phyloP scores from a whole-genome alignment of 441 rosid genomes.

The Iberis amara region DNA sequence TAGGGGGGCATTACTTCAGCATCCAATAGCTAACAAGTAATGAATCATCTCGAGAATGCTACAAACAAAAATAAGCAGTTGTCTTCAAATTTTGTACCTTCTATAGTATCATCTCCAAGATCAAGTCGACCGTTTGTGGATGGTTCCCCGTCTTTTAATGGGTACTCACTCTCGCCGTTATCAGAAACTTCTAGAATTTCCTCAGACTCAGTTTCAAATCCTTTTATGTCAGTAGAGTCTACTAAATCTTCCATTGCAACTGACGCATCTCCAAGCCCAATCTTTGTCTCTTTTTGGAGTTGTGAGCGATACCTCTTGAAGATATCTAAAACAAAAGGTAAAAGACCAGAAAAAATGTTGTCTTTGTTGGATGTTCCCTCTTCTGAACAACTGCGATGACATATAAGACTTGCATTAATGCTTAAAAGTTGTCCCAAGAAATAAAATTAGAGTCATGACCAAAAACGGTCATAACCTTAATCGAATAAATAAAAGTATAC shows the following conservation, averaged over 20 bases:
- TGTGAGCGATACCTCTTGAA: slow-evolving; percentile 38
- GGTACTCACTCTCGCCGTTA: slow-evolving; percentile 33
- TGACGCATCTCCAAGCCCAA: slow-evolving; percentile 25
- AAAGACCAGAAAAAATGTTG: slow-evolving; percentile 60
- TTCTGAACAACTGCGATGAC: slow-evolving; percentile 38
- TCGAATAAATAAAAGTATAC: not conserved
- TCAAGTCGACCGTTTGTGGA: slow-evolving; percentile 24
- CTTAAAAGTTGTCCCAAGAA: slow-evolving; percentile 6
- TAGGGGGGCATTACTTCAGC: not conserved
- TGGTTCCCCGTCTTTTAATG: slow-evolving; percentile 18
- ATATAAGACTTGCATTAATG: slow-evolving; percentile 28
- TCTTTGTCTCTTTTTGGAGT: slow-evolving; percentile 30
- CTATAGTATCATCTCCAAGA: slow-evolving; percentile 37
- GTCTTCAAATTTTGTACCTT: slow-evolving; percentile 44
- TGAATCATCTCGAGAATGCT: not conserved
- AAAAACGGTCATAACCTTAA: slow-evolving; percentile 11
- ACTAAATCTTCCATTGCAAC: slow-evolving; percentile 27
- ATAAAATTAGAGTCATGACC: slow-evolving; percentile 1
- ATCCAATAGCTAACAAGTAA: slow-evolving; percentile 5
- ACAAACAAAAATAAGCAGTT: slow-evolving; percentile 18
- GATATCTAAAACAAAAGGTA: slow-evolving; percentile 60
- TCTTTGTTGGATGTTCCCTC: slow-evolving; percentile 35
- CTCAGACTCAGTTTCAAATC: slow-evolving; percentile 29
- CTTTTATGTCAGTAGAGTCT: slow-evolving; percentile 28
- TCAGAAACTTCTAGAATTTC: slow-evolving; percentile 31